phyloP scores from a whole-genome alignment of 139 green algal species.

The Ostreobium quekettii region DNA sequence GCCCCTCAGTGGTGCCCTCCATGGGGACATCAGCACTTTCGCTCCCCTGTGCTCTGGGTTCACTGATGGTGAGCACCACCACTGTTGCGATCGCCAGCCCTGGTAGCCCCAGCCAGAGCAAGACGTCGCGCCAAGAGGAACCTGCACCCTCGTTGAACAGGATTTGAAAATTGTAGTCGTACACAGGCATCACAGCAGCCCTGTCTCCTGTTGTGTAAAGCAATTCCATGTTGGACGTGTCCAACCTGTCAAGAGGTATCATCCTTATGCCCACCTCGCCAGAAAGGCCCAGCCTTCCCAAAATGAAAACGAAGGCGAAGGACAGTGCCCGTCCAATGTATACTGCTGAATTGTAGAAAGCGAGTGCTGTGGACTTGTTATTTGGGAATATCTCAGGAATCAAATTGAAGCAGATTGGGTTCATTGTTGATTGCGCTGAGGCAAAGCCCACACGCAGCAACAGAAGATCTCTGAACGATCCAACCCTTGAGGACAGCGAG shows the following conservation, averaged over 20 bases:
- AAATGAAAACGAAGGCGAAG: slow-evolving; percentile 57
- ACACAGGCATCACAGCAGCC: slow-evolving; percentile 68
- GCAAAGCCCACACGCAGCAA: slow-evolving; percentile 62
- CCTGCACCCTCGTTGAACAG: slow-evolving; percentile 27
- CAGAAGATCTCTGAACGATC: slow-evolving; percentile 51
- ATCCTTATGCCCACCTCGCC: slow-evolving; percentile 20
- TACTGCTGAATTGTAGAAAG: slow-evolving; percentile 81
- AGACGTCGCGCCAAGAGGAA: slow-evolving; percentile 49
- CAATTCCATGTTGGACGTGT: slow-evolving; percentile 61
- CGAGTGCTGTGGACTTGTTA: slow-evolving; percentile 66
- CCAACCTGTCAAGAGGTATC: slow-evolving; percentile 65
- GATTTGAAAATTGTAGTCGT: slow-evolving; percentile 62
- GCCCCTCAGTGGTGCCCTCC: no score
- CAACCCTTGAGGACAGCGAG: slow-evolving; percentile 42
- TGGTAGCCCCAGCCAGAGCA: slow-evolving; percentile 54
- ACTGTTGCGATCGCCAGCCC: slow-evolving; percentile 50
- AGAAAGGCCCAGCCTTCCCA: slow-evolving; percentile 40
- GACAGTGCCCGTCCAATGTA: slow-evolving; percentile 74
- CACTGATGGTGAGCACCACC: slow-evolving; percentile 45
- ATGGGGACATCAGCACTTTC: no score
- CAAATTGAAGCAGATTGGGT: slow-evolving; percentile 67
- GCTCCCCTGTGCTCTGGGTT: slow-evolving; percentile 45
- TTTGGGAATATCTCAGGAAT: slow-evolving; percentile 84
- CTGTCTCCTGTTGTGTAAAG: slow-evolving; percentile 66
- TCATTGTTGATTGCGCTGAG: slow-evolving; percentile 70